Evolutionary conservation across 306 rosid species (phyloP), one percentile per base, ranked within the genome.

Genomic region (Fragaria vesca): DNA sequence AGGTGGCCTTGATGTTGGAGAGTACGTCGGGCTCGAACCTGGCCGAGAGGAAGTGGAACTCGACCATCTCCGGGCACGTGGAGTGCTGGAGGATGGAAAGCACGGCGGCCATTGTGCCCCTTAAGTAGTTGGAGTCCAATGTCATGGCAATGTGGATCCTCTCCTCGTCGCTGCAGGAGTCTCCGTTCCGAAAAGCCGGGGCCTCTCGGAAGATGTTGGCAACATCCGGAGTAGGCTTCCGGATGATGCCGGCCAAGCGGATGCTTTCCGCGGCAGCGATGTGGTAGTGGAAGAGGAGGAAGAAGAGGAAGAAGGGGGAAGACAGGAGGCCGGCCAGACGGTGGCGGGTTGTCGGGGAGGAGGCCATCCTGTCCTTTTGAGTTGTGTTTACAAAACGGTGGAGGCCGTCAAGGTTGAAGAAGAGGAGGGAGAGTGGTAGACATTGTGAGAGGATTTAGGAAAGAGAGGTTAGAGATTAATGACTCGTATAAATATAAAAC

Each of bases 61-160:
- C 97, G 0, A 90, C 69, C 66, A 81, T 87, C 60, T 90, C 98
- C 0, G 93, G 98, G 74, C 98, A 93, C 0, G 89, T 63, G 6
- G 97, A 88, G 69, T 93, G 98, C 8, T 88, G 90, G 17, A 93
- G n/a, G 6, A 93, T 84, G 54, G 98, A 91, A 52, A 91, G 77
- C 17, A 93, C 91, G 8, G 96, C 98, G 16, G 96, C 96, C 87
- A 93, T 86, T 63, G 91, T 93, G 32, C 97, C 98, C 21, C 97
- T 54, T 0, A 93, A 90, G 86, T 91, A 93, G 76, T 93, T 93
- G 2, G 97, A 86, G 76, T 93, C 98, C 74, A 93, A 72, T 20
- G 98, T 91, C 98, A 93, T 91, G 60, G 92, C 80, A 34, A 93
- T 74, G 86, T 93, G 93, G 71, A 91, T 93, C 60, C 72, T 88